These are phyloP conservation scores for Pyrenochaeta sp. DNA, from an alignment of 2,329 filamentous ascomycete genomes.

Conservation along the genomic window DNA sequence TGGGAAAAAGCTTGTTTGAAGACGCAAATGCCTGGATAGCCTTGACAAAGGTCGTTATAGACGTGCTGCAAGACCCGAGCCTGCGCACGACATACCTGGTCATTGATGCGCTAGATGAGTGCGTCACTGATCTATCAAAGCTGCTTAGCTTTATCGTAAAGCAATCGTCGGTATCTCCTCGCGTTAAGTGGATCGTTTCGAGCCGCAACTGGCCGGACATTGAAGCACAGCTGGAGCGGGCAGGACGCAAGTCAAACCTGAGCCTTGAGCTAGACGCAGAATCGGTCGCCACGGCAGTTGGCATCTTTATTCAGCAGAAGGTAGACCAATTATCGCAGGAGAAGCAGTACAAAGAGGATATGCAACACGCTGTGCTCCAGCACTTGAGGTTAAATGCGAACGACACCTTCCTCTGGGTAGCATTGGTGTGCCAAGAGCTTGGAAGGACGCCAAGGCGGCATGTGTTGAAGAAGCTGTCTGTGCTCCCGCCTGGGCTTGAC, in stretches of 20 bases:
- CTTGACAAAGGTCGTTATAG: slow-evolving; percentile 43
- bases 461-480: slow-evolving; percentile 18
- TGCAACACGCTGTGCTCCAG: slow-evolving; percentile 33
- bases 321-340: slow-evolving; percentile 37
- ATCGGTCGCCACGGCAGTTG: slow-evolving; percentile 46
- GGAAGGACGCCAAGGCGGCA: slow-evolving; percentile 21
- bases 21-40: slow-evolving; percentile 39
- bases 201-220: slow-evolving; percentile 40
- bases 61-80: slow-evolving; percentile 51
- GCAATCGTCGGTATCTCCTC: slow-evolving; percentile 7
- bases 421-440: slow-evolving; percentile 48
- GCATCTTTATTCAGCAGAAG: slow-evolving; percentile 49
- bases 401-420: slow-evolving; percentile 45
- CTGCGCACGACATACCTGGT: slow-evolving; percentile 7
- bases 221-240: slow-evolving; percentile 38
- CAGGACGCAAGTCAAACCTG: slow-evolving; percentile 32
- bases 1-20: slow-evolving; percentile 25
- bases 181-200: slow-evolving; percentile 24
- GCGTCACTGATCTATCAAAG: slow-evolving; percentile 6
- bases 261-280: slow-evolving; percentile 48
- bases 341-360: slow-evolving; percentile 48
- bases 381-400: slow-evolving; percentile 46
- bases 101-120: slow-evolving; percentile 19
- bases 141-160: slow-evolving; percentile 9
- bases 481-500: slow-evolving; percentile 49